phyloP scores from a whole-genome alignment of 768 basidiomycete species.

The Podaxis carcinomalis region DNA sequence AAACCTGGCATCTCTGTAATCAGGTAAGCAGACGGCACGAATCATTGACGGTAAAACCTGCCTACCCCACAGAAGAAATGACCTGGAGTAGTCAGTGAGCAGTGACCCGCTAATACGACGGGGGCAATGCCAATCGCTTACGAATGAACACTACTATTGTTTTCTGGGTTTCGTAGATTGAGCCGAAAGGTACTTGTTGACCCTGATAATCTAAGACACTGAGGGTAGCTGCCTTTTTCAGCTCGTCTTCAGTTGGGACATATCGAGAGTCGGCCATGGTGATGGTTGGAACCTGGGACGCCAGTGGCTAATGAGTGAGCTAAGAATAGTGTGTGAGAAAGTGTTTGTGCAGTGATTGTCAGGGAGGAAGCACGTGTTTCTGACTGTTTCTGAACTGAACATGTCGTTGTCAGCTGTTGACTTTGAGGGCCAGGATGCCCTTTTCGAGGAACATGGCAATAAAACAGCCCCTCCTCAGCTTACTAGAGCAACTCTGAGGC shows the following conservation, averaged over 20 bases:
- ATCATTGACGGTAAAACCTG: not conserved
- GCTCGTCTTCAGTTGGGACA: slow-evolving; percentile 28
- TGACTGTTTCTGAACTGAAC: not conserved
- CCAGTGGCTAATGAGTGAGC: not conserved
- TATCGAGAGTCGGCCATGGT: slow-evolving; percentile 14
- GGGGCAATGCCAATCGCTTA: slow-evolving; percentile 19
- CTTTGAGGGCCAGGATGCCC: slow-evolving; percentile 28
- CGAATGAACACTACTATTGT: slow-evolving; percentile 64
- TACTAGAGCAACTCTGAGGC: slow-evolving; percentile 49
- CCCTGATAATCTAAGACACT: slow-evolving; percentile 45
- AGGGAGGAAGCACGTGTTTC: not conserved
- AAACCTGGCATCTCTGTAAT: slow-evolving; percentile 37
- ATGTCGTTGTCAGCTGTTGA: slow-evolving; percentile 4
- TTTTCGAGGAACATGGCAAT: slow-evolving; percentile 20
- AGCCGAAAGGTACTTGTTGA: slow-evolving; percentile 45
- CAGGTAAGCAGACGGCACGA: not conserved
- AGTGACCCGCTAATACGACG: not conserved
- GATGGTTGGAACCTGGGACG: not conserved
- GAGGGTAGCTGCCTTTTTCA: slow-evolving; percentile 34
- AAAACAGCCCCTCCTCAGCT: slow-evolving; percentile 38
- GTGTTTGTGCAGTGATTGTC: not conserved
- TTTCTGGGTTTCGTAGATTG: slow-evolving; percentile 42
- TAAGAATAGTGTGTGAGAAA: not conserved
- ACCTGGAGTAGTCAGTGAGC: slow-evolving; percentile 27
- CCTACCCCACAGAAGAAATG: slow-evolving; percentile 67